Conservation (phyloP, 2,329 filamentous ascomycete species). For the Pseudogymnoascus sp. region DNA sequence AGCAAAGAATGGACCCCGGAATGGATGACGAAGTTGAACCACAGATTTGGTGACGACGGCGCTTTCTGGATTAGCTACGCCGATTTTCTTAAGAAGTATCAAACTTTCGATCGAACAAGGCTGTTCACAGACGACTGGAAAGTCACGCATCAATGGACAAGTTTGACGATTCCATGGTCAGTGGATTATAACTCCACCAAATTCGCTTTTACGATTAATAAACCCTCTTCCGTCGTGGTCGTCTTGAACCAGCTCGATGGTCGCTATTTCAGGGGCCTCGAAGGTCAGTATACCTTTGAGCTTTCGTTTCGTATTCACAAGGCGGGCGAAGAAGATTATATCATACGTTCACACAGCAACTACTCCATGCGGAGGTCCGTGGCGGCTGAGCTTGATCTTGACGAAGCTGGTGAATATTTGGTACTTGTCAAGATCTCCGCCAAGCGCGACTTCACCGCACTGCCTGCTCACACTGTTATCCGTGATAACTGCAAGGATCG, state of each 20-base stretch:
- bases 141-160: constrained; percentile 53
- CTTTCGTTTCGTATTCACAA: constrained; percentile 45
- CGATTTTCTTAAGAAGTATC: constrained; percentile 56
- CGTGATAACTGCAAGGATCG: constrained; percentile 39
- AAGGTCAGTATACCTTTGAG: constrained; percentile 49
- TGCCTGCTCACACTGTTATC: constrained; percentile 48
- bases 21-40: constrained; percentile 48
- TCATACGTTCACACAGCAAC: constrained; percentile 52
- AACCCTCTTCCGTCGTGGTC: constrained; percentile 50
- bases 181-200: constrained; percentile 52
- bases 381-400: constrained; percentile 49
- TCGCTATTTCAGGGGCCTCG: constrained; percentile 54
- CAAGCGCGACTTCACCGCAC: constrained; percentile 35
- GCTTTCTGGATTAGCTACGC: constrained; percentile 59
- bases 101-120: constrained; percentile 54
- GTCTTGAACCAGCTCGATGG: constrained; percentile 56
- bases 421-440: constrained; percentile 51
- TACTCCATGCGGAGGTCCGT: constrained; percentile 53
- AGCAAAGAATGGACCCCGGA: constrained; percentile 56
- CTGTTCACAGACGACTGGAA: constrained; percentile 57
- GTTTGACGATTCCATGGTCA: constrained; percentile 55
- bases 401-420: constrained; percentile 49
- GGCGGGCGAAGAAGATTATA: constrained; percentile 48
- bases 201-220: constrained; percentile 50
- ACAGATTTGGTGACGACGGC: constrained; percentile 54